Base-by-base conservation (phyloP, 1,139 yeast genomes). In the Lodderomyces theae region DNA sequence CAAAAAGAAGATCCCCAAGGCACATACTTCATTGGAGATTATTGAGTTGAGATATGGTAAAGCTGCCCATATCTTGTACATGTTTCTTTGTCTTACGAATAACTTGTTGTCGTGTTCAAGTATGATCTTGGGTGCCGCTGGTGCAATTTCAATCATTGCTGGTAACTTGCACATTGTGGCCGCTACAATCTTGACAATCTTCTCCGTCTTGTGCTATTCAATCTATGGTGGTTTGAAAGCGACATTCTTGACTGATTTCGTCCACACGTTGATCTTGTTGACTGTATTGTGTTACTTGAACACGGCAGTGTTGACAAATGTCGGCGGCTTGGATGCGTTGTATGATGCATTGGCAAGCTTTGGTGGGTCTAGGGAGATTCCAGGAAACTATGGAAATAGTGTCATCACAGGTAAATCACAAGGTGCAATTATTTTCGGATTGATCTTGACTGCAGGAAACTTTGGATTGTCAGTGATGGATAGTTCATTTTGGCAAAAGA, bases 211-310 rank as follows among this genome's bases (percentile, higher is more conserved):
- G 29, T 43, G 61, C 28, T 65, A 65, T 47, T 66, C 74, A 2
- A 53, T 63, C n/a, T 61, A 64, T 42, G 73, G 72, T 18, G 74
- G 74, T 2, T 57, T 69, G 42, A 66, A 64, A 44, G 67, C 73
- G 11, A 68, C 74, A 2, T 68, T 67, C 42, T 57, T 64, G 35
- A 64, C 70, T 17, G 70, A 65, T 45, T 64, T 53, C 43, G 61
- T 61, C 6, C 70, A 65, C 39, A 52, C 70, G n/a, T 53, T 66
- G 45, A 49, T 69, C 41, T 49, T 66, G 43, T 44, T 68, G 43
- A 51, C 66, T 37, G 46, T 67, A 38, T 44, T 64, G 39, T 45
- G 64, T 44, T 54, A 55, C 45, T 42, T 64, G 11, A 50, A 52
- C 32, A 62, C 69, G 2, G 50, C 66, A 0, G 58, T 61, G 8